These are phyloP conservation scores for Dovyalis caffra DNA, from an alignment of 345 rosid genomes.

Conservation along the genomic window DNA sequence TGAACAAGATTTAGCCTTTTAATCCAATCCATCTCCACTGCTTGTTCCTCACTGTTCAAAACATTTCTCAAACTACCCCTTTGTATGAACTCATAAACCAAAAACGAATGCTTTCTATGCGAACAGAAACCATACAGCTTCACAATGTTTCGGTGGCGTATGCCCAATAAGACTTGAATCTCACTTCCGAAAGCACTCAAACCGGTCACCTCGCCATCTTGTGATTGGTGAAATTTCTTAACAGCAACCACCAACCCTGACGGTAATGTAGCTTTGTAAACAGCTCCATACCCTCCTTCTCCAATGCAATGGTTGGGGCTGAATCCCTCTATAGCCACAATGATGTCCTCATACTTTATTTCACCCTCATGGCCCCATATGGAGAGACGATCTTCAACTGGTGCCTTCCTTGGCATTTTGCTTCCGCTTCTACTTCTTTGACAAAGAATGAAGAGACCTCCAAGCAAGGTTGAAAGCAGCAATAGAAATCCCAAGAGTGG, in stretches of 20 bases:
- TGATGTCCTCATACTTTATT: not conserved
- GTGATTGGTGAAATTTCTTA: conserved; percentile 5
- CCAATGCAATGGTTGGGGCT: conserved; percentile 8
- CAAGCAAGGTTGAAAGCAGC: not conserved
- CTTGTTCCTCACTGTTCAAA: not conserved
- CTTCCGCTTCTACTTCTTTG: not conserved
- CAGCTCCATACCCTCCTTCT: not conserved
- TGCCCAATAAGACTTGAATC: not conserved
- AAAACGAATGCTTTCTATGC: conserved; percentile 1
- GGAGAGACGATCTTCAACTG: not conserved
- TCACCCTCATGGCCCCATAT: not conserved
- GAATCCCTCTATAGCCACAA: conserved; percentile 16
- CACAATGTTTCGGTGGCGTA: conserved; percentile 11
- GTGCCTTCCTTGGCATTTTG: not conserved
- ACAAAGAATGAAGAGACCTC: not conserved
- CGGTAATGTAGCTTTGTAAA: conserved; percentile 11
- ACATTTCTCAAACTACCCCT: conserved; percentile 9
- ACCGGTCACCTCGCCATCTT: not conserved
- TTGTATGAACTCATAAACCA: conserved; percentile 15
- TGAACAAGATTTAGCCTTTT: conserved; percentile 12
- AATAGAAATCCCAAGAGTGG: not conserved
- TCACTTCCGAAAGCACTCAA: conserved; percentile 11
- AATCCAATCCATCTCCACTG: not conserved
- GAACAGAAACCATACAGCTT: not conserved
- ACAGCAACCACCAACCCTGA: conserved; percentile 6